phyloP scores from a whole-genome alignment of 441 rosid genomes.

The Metrosideros polymorpha region DNA sequence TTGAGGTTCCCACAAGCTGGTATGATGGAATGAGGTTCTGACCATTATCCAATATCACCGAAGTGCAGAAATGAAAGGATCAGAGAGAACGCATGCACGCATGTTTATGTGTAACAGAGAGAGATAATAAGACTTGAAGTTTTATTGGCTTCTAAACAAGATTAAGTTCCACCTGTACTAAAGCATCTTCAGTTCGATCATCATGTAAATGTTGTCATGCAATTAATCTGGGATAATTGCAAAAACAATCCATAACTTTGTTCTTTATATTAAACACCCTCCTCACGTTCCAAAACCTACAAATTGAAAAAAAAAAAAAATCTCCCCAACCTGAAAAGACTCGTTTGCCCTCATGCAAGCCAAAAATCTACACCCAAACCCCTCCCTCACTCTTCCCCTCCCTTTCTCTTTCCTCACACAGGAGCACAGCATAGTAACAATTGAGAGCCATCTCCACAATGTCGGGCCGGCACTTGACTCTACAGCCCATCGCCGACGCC shows the following conservation, averaged over 20 bases:
- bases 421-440: neutral
- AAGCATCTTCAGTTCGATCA: neutral
- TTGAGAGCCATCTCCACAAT: too few species aligned
- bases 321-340: neutral
- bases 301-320: too few species aligned
- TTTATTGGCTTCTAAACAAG: neutral
- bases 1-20: neutral
- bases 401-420: neutral
- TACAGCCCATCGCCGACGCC: too few species aligned
- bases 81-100: neutral
- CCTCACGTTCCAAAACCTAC: neutral
- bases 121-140: neutral
- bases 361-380: neutral
- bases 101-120: neutral
- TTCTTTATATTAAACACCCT: neutral
- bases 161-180: neutral
- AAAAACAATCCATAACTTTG: neutral
- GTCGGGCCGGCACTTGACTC: too few species aligned
- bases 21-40: neutral
- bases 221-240: neutral
- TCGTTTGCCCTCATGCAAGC: neutral
- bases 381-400: neutral
- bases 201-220: neutral
- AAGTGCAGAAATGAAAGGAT: neutral
- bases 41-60: neutral